Evolutionary conservation across 305 asterid species (phyloP).

Genomic region (Petunia hybrid): DNA sequence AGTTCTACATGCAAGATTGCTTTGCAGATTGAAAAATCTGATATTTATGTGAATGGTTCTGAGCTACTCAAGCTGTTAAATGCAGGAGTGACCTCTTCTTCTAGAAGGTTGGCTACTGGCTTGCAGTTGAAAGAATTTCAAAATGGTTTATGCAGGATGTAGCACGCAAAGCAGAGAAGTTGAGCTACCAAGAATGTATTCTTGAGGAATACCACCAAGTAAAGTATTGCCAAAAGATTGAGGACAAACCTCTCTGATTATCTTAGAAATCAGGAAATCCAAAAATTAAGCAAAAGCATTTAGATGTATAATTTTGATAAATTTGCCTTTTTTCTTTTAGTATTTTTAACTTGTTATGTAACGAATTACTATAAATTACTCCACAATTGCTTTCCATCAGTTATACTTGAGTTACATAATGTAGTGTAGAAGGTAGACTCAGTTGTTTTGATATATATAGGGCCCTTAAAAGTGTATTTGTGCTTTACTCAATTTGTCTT

Average conservation of each 20-base stretch:
- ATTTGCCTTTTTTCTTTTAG: neutral
- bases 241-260: slow-evolving; percentile 1
- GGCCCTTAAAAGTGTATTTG: neutral
- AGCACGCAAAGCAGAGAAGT: neutral
- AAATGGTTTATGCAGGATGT: neutral
- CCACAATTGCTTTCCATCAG: neutral
- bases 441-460: too few species aligned
- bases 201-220: neutral
- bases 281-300: neutral
- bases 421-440: neutral
- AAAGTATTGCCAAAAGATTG: neutral
- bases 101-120: neutral
- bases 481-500: too few species aligned
- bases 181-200: slow-evolving; percentile 14
- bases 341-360: neutral
- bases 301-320: neutral
- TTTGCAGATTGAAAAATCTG: neutral
- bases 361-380: neutral
- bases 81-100: neutral
- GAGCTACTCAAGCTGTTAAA: neutral
- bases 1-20: slow-evolving; percentile 21
- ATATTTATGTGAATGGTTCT: neutral
- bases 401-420: neutral
- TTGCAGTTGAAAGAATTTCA: neutral
- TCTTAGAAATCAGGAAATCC: slow-evolving; percentile 1